phyloP scores from a whole-genome alignment of 192 early-diverging fungal species.

The Coemansia erecta region DNA sequence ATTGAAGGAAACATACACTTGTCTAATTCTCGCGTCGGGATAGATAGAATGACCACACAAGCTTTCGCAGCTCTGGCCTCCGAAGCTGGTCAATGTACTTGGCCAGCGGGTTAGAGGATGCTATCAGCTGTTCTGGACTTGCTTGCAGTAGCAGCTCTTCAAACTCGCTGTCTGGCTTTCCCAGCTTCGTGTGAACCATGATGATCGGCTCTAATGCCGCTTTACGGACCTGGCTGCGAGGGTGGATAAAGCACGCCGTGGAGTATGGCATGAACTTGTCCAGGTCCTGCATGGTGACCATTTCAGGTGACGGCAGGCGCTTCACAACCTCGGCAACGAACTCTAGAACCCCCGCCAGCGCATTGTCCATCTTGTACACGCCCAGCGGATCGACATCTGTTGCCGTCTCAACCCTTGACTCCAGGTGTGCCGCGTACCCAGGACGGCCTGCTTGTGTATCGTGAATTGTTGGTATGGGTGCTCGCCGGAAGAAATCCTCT shows the following conservation, averaged over 20 bases:
- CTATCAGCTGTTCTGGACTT: constrained; percentile 13
- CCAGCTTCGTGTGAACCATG: constrained; percentile 29
- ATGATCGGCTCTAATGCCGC: constrained; percentile 44
- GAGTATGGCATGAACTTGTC: constrained; percentile 43
- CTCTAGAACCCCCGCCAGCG: constrained; percentile 51
- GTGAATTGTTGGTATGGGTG: constrained; percentile 28
- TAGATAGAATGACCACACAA: constrained; percentile 37
- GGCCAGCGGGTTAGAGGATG: constrained; percentile 38
- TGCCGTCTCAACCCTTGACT: constrained; percentile 13
- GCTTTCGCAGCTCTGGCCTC: constrained; percentile 40
- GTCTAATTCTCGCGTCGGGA: constrained; percentile 8
- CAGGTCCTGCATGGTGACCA: constrained; percentile 25
- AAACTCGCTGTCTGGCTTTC: constrained; percentile 24
- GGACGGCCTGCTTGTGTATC: constrained; percentile 12
- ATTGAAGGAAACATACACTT: too few species aligned
- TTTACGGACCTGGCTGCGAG: constrained; percentile 52
- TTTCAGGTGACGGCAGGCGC: constrained; percentile 25
- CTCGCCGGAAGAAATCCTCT: constrained; percentile 49
- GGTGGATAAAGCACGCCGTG: constrained; percentile 35
- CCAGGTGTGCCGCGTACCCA: constrained; percentile 24
- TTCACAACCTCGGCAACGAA: constrained; percentile 38
- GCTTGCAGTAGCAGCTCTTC: constrained; percentile 40
- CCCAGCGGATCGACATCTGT: constrained; percentile 41
- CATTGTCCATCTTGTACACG: constrained; percentile 49
- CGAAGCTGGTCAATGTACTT: constrained; percentile 28